These are phyloP conservation scores for Penicillium malachiteum DNA, from an alignment of 495 filamentous ascomycete species.

Conservation along the genomic window DNA sequence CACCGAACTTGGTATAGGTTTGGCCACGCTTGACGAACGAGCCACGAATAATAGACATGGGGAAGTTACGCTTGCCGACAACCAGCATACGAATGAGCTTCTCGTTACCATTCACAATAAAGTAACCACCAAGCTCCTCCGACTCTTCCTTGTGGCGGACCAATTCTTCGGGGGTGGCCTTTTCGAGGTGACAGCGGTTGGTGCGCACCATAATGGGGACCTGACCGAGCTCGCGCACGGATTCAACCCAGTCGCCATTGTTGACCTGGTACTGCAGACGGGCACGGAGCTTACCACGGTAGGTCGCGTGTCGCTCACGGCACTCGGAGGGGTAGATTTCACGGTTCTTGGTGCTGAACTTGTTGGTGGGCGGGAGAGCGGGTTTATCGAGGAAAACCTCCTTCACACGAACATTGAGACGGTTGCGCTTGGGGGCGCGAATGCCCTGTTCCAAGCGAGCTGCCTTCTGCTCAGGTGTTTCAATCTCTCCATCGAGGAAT, in stretches of 20 bases:
- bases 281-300: constrained; percentile 80
- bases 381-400: constrained; percentile 78
- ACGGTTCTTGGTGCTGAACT: constrained; percentile 69
- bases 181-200: constrained; percentile 86
- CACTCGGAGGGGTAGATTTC: constrained; percentile 91
- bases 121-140: constrained; percentile 91
- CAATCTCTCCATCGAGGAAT: constrained; percentile 73
- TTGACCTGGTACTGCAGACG: constrained; percentile 82
- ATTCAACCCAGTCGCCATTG: constrained; percentile 75
- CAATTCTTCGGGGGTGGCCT: constrained; percentile 74
- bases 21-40: constrained; percentile 84
- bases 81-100: constrained; percentile 93
- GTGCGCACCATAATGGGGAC: constrained; percentile 94
- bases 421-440: constrained; percentile 60
- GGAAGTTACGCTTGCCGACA: constrained; percentile 84
- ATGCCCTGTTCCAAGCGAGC: constrained; percentile 42
- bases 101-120: constrained; percentile 68
- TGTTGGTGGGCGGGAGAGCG: constrained; percentile 72
- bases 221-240: constrained; percentile 78
- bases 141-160: constrained; percentile 87
- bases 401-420: constrained; percentile 68
- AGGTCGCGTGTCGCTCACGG: constrained; percentile 88
- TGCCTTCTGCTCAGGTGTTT: constrained; percentile 42
- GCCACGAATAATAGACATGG: constrained; percentile 86
- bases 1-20: constrained; percentile 82